A percentile compares a stretch with the other conserved stretches of the same genome.
Evolutionary conservation across 192 early-diverging fungal genomes (phyloP).

Genomic region (Linderina pennispora): DNA sequence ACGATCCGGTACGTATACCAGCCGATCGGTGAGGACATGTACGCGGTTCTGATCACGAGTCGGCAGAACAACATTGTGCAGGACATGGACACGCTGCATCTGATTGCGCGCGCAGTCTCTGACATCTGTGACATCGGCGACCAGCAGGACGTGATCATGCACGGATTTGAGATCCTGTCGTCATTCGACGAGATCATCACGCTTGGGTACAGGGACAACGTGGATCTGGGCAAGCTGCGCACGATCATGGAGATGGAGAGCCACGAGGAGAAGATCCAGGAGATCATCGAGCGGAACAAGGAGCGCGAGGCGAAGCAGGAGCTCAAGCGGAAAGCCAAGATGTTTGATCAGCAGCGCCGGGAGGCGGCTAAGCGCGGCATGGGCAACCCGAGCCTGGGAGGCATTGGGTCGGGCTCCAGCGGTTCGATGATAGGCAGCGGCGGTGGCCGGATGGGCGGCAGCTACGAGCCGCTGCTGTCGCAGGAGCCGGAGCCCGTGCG

Average conservation of each 20-base stretch:
- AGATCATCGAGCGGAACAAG: constrained; percentile 90
- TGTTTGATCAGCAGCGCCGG: constrained; percentile 84
- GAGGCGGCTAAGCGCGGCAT: constrained; percentile 59
- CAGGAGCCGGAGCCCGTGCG: constrained; percentile 32
- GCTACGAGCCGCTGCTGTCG: constrained; percentile 38
- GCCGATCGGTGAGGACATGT: constrained; percentile 88
- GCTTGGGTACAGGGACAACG: constrained; percentile 86
- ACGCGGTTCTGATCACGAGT: constrained; percentile 94
- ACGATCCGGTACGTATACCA: constrained; percentile 98
- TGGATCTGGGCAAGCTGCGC: constrained; percentile 84
- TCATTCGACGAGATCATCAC: constrained; percentile 97
- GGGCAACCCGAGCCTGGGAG: constrained; percentile 38
- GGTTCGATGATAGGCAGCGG: constrained; percentile 50
- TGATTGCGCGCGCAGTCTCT: constrained; percentile 87
- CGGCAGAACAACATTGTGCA: constrained; percentile 96
- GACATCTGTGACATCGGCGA: constrained; percentile 83
- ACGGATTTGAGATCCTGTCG: constrained; percentile 83
- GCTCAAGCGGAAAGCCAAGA: constrained; percentile 84
- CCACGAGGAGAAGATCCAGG: constrained; percentile 96
- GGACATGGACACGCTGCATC: constrained; percentile 94
- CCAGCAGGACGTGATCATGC: constrained; percentile 77
- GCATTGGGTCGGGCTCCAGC: constrained; percentile 48
- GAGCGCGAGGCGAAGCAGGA: constrained; percentile 97
- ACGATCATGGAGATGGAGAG: constrained; percentile 97
- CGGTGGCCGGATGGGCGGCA: constrained; percentile 47